Evolutionary conservation across 2,329 filamentous ascomycete species (phyloP).

Genomic region (Colletotrichum gloeosporioides): DNA sequence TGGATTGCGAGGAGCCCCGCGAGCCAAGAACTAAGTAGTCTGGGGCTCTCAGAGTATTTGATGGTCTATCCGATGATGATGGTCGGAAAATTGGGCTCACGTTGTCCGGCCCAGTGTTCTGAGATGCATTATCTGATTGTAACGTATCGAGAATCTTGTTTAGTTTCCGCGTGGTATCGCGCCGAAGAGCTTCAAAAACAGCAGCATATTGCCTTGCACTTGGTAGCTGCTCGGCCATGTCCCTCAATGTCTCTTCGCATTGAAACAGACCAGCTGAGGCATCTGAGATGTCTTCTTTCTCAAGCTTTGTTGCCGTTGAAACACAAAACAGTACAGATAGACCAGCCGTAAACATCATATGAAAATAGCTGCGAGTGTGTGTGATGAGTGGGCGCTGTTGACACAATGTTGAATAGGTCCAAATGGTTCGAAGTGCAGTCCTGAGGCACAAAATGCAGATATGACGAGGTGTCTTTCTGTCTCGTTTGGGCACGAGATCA

Average conservation of each 20-base stretch:
- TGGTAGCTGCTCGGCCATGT: conserved; percentile 30
- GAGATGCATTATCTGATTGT: neutral
- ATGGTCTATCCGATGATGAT: neutral
- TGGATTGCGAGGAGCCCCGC: neutral
- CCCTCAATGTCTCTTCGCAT: conserved; percentile 27
- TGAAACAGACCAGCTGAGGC: conserved; percentile 7
- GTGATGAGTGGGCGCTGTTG: conserved; percentile 38
- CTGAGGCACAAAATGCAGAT: conserved; percentile 37
- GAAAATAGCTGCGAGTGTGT: conserved; percentile 53
- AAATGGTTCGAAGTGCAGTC: conserved; percentile 41
- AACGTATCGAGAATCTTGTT: neutral
- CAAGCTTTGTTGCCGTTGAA: conserved; percentile 9
- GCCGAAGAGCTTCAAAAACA: conserved; percentile 31
- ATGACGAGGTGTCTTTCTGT: conserved; percentile 35
- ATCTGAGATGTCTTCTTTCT: neutral
- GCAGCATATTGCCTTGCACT: conserved; percentile 30
- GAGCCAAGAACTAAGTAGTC: neutral
- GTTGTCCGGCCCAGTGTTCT: neutral
- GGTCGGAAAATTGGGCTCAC: neutral
- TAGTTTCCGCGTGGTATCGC: conserved; percentile 23
- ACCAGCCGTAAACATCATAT: conserved; percentile 50
- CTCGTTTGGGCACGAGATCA: conserved; percentile 39
- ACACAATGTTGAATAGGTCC: conserved; percentile 41
- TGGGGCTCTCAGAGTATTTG: neutral
- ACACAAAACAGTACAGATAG: conserved; percentile 39